These are phyloP conservation scores for Aspergillus indologenus DNA, from an alignment of 495 filamentous ascomycete species.

Conservation along the genomic window DNA sequence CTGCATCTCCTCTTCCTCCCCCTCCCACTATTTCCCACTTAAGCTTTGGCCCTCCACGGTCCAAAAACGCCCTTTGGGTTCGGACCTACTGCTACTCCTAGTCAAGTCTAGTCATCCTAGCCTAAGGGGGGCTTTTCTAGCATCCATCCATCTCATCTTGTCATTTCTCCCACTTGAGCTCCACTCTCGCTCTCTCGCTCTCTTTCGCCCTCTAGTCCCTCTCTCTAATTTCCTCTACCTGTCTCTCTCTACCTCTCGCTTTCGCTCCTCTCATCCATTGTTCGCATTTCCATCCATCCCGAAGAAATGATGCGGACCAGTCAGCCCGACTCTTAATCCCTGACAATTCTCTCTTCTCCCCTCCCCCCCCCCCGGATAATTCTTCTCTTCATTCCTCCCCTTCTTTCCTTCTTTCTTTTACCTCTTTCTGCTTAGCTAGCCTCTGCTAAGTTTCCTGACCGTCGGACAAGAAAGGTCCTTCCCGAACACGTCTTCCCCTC, in stretches of 20 bases:
- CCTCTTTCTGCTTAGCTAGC: constrained; percentile 8
- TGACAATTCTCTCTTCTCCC: constrained; percentile 5
- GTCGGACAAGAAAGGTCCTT: background rate
- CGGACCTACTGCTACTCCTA: background rate
- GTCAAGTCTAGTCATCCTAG: background rate
- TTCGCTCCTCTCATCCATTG: constrained; percentile 4
- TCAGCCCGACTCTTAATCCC: constrained; percentile 31
- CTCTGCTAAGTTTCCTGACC: background rate
- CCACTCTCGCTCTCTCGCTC: constrained; percentile 8
- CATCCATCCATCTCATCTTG: background rate
- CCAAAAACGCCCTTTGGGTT: background rate
- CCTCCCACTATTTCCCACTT: background rate
- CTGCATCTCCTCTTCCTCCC: constrained; percentile 4
- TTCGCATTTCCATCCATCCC: constrained; percentile 1
- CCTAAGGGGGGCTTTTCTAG: background rate
- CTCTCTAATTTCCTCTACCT: background rate
- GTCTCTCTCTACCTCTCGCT: constrained; percentile 6
- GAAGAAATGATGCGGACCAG: constrained; percentile 38
- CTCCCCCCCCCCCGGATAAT: constrained; percentile 4
- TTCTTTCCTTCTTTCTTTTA: constrained; percentile 14
- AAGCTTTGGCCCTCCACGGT: background rate
- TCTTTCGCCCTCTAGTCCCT: constrained; percentile 16
- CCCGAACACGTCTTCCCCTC: background rate
- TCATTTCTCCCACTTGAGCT: constrained; percentile 1
- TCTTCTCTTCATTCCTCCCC: constrained; percentile 21